These are phyloP conservation scores for Ceriops decandra DNA, from an alignment of 345 rosid genomes.

Conservation along the genomic window DNA sequence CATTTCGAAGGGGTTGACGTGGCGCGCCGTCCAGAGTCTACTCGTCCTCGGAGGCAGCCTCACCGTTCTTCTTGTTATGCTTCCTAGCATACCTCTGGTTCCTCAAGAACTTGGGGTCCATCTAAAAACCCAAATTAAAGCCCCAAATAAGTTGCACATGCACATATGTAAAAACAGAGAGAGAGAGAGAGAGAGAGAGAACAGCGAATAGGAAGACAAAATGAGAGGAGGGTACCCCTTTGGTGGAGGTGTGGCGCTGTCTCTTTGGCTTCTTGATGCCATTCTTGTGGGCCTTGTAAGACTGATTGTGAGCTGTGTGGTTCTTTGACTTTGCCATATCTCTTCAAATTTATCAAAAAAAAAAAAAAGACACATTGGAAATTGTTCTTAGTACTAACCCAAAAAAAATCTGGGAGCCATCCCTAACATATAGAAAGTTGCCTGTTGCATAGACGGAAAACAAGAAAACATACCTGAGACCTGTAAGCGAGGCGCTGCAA, in stretches of 20 bases:
- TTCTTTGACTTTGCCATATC: conserved; percentile 99
- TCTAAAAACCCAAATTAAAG: conserved; percentile 33
- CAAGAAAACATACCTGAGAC: background rate
- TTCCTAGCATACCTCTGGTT: conserved; percentile 99
- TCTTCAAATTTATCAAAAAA: conserved; percentile 29
- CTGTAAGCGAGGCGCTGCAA: background rate
- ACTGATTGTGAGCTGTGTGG: conserved; percentile 99
- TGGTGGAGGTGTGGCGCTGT: conserved; percentile 88
- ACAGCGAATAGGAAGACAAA: background rate
- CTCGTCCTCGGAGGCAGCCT: conserved; percentile 23
- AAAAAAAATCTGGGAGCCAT: background rate
- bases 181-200: background rate
- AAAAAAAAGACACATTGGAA: no score
- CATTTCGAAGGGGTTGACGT: background rate
- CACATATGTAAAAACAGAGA: background rate
- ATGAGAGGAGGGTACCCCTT: conserved; percentile 54
- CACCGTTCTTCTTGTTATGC: conserved; percentile 53
- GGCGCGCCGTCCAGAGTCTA: background rate
- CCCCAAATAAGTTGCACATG: background rate
- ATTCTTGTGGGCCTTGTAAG: conserved; percentile 91
- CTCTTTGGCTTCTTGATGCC: conserved; percentile 98
- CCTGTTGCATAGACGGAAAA: no score
- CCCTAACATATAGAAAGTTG: no score
- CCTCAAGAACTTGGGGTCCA: conserved; percentile 98
- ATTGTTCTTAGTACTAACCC: background rate